Evolutionary conservation across 83 land plant species (phyloP), one percentile per base, ranked within the genome.

Genomic region (Picea mariana): DNA sequence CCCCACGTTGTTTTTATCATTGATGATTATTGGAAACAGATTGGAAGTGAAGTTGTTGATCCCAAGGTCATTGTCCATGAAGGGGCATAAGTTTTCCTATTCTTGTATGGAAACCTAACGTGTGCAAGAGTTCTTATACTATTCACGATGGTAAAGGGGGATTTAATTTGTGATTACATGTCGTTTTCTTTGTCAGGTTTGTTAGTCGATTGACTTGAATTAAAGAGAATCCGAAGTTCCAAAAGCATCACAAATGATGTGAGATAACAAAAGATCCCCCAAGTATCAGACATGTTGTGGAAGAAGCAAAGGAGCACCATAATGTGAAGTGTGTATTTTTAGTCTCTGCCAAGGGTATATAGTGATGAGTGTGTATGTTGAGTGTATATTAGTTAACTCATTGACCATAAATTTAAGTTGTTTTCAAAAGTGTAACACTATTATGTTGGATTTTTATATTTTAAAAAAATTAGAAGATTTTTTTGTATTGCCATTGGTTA

Each of bases 1-100:
- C 99, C 99, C 94, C 99, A 18, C 83, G 88, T 12, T 95, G 95
- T 73, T 71, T 95, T 18, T 34, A 92, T 97, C 81, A 95, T 97
- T 65, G 98, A 95, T 81, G 99, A 97, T 85, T 98, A 95, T 15
- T 95, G 98, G 98, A 96, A 95, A 81, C 94, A 97, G 68, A 91
- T 93, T 65, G 95, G 91, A 5, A 82, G 83, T 69, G 95, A 95
- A 75, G 78, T 21, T 2, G 82, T 80, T 44, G 81, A 83, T 12
- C 64, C 71, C 9, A 77, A 83, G 24, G 81, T 71, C 31, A 86
- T 88, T 71, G 93, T 95, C 16, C 91, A 93, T 81, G 91, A 87
- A 81, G 99, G 99, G 72, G 94, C 96, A 20, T 96, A 93, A 23
- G 31, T 67, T 67, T 27, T 9, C 71, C 31, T 27, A 3, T 67